phyloP scores from a whole-genome alignment of 192 early-diverging fungal genomes.

The Rhizophagus clarus region DNA sequence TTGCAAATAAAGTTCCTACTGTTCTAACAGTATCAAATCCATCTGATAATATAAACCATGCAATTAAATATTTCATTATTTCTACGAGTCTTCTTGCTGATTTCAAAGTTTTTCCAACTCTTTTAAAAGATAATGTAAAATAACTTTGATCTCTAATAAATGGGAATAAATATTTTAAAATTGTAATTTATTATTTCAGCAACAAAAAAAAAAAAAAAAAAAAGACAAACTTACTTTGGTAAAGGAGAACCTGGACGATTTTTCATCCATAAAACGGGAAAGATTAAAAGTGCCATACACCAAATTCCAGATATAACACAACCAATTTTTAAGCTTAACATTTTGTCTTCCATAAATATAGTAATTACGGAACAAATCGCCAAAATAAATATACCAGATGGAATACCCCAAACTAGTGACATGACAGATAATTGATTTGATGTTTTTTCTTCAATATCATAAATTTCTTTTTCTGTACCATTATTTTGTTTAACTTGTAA shows the following conservation, averaged over 20 bases:
- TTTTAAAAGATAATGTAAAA: slow-evolving; percentile 46
- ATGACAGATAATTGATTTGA: slow-evolving; percentile 44
- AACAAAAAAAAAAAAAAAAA: no score
- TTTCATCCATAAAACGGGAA: background rate
- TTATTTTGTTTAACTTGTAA: slow-evolving; percentile 5
- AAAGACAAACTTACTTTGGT: slow-evolving; percentile 39
- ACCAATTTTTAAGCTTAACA: slow-evolving; percentile 39
- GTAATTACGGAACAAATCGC: slow-evolving; percentile 33
- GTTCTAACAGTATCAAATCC: slow-evolving; percentile 62
- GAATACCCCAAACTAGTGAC: slow-evolving; percentile 2
- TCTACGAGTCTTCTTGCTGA: slow-evolving; percentile 53
- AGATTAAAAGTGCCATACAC: slow-evolving; percentile 43
- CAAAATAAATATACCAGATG: slow-evolving; percentile 18
- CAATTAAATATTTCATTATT: slow-evolving; percentile 64
- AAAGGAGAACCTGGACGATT: slow-evolving; percentile 6
- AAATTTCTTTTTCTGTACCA: background rate
- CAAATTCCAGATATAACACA: slow-evolving; percentile 46
- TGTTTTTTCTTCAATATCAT: slow-evolving; percentile 28
- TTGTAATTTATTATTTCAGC: no score
- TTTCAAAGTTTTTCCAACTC: slow-evolving; percentile 37
- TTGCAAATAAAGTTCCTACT: slow-evolving; percentile 60
- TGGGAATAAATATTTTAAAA: no score
- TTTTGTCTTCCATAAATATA: slow-evolving; percentile 21
- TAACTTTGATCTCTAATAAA: slow-evolving; percentile 39
- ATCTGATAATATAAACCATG: slow-evolving; percentile 76